A percentile compares a stretch with the other conserved stretches of the same genome.
Evolutionary conservation across 257 asterid genomes (phyloP).

Genomic region (Striga asiatica): DNA sequence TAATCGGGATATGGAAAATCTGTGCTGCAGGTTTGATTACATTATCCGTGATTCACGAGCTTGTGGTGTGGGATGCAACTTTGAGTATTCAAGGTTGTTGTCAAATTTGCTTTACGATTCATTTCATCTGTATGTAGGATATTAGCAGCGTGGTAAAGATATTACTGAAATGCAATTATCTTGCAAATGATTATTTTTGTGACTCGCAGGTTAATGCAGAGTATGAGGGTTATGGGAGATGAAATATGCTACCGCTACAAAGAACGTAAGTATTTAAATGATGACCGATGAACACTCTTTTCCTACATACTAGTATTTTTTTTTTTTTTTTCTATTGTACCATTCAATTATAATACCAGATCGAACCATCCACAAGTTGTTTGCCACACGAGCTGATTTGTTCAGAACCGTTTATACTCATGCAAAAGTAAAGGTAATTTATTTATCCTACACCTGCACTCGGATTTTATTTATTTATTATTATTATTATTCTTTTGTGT

Average conservation of each 20-base stretch:
- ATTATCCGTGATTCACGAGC: slow-evolving; percentile 83
- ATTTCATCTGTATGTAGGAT: not conserved
- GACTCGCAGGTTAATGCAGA: slow-evolving; percentile 67
- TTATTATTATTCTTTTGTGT: not conserved
- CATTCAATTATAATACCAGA: slow-evolving; percentile 37
- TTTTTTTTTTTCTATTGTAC: too few relatives aligned
- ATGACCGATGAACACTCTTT: not conserved
- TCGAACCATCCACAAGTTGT: slow-evolving; percentile 76
- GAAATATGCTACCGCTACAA: slow-evolving; percentile 90
- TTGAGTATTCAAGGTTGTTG: slow-evolving; percentile 70
- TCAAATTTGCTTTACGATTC: slow-evolving; percentile 10
- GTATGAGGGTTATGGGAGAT: slow-evolving; percentile 85
- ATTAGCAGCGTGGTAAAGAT: not conserved
- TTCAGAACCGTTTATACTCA: slow-evolving; percentile 80
- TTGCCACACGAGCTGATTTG: slow-evolving; percentile 87
- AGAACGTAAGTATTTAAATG: slow-evolving; percentile 45
- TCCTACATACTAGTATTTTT: slow-evolving; percentile 12
- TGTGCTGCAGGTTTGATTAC: slow-evolving; percentile 74
- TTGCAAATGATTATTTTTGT: slow-evolving; percentile 9
- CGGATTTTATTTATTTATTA: not conserved
- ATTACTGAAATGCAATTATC: too few relatives aligned
- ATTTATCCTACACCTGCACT: not conserved
- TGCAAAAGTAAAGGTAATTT: slow-evolving; percentile 87
- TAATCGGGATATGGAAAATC: not conserved
- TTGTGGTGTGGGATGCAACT: slow-evolving; percentile 87